Percentiles rank a stretch among this genome's conserved stretches.
These are phyloP conservation scores for Chaetomium cochliodes DNA, from an alignment of 495 filamentous ascomycete genomes.

Conservation along the genomic window DNA sequence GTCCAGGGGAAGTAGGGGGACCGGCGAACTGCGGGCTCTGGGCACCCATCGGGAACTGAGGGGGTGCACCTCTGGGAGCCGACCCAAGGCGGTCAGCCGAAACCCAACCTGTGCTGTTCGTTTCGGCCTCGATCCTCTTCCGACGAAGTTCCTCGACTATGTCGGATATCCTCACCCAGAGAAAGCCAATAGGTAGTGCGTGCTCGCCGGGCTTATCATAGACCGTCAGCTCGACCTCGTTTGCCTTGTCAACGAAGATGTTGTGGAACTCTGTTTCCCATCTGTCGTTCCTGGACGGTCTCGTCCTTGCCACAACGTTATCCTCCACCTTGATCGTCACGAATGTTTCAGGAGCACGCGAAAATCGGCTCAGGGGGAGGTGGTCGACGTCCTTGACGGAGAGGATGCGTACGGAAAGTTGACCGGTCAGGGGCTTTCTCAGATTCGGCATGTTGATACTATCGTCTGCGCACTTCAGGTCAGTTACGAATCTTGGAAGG, in stretches of 20 bases:
- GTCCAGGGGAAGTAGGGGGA: slow-evolving; percentile 37
- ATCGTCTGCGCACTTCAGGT: slow-evolving; percentile 63
- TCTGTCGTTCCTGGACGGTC: slow-evolving; percentile 76
- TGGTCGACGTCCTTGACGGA: slow-evolving; percentile 95
- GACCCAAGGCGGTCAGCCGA: slow-evolving; percentile 87
- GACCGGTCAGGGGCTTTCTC: slow-evolving; percentile 88
- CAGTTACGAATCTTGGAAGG: slow-evolving; percentile 17
- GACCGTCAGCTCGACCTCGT: slow-evolving; percentile 95
- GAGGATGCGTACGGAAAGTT: slow-evolving; percentile 78
- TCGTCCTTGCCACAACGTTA: slow-evolving; percentile 83
- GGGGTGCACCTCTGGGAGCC: slow-evolving; percentile 49
- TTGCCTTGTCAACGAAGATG: slow-evolving; percentile 94
- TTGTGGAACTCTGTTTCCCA: slow-evolving; percentile 91
- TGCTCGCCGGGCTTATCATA: slow-evolving; percentile 93
- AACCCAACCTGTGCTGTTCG: slow-evolving; percentile 89
- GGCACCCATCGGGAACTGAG: slow-evolving; percentile 56
- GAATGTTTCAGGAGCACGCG: slow-evolving; percentile 88
- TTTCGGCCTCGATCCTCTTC: slow-evolving; percentile 94
- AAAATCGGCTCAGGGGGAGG: slow-evolving; percentile 80
- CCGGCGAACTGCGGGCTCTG: slow-evolving; percentile 46
- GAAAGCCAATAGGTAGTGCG: slow-evolving; percentile 86
- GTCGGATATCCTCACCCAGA: slow-evolving; percentile 96
- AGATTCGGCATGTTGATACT: slow-evolving; percentile 93
- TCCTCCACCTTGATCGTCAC: slow-evolving; percentile 97
- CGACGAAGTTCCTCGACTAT: slow-evolving; percentile 96